Conservation (phyloP, 495 filamentous ascomycete species). For the Xylaria acuta region DNA sequence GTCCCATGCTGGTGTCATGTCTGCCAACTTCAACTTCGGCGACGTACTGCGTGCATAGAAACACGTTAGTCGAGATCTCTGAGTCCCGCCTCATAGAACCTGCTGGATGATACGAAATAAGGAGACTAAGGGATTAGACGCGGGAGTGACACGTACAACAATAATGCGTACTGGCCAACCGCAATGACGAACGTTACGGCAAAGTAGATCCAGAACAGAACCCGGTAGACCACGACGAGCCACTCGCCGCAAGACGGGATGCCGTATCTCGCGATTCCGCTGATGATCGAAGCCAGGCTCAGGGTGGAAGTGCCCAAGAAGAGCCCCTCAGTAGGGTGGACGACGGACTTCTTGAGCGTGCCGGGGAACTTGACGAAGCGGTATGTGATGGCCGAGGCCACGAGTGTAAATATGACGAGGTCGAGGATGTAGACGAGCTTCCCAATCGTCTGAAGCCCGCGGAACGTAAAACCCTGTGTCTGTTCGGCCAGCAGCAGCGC, state of each 20-base stretch:
- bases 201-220: slow-evolving; percentile 62
- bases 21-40: slow-evolving; percentile 42
- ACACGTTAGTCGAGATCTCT: too few species aligned
- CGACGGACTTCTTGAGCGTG: slow-evolving; percentile 61
- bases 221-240: slow-evolving; percentile 49
- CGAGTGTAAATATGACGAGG: slow-evolving; percentile 62
- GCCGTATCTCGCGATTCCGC: slow-evolving; percentile 64
- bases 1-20: slow-evolving; percentile 62
- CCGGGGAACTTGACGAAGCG: slow-evolving; percentile 63
- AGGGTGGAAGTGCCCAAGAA: slow-evolving; percentile 75
- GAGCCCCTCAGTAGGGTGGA: slow-evolving; percentile 67
- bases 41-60: slow-evolving; percentile 32
- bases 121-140: too few species aligned
- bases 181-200: slow-evolving; percentile 48
- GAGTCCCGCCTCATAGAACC: too few species aligned
- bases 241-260: slow-evolving; percentile 49
- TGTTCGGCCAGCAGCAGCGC: slow-evolving; percentile 64
- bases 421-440: slow-evolving; percentile 67
- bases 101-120: too few species aligned
- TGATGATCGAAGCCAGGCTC: slow-evolving; percentile 66
- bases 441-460: slow-evolving; percentile 63
- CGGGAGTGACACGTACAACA: slow-evolving; percentile 55
- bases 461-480: slow-evolving; percentile 60
- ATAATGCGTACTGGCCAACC: slow-evolving; percentile 57
- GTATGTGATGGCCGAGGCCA: slow-evolving; percentile 57